phyloP scores from a whole-genome alignment of 2,329 filamentous ascomycete species.

The Reticulascus tulasneorum region DNA sequence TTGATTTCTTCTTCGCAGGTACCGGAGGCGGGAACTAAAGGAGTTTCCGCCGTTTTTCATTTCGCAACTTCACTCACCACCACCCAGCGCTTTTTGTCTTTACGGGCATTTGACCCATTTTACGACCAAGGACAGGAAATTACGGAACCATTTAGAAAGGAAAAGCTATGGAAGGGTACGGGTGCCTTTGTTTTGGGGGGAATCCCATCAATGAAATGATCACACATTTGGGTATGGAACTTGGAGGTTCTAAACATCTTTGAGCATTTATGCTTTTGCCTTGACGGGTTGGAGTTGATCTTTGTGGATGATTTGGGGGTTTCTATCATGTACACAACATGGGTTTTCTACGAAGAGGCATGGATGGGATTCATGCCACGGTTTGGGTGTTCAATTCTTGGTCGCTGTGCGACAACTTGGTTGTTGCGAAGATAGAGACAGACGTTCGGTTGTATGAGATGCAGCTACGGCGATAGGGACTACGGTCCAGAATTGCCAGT shows the following conservation, averaged over 20 bases:
- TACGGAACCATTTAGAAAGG: constrained; percentile 3
- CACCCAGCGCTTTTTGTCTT: constrained; percentile 7
- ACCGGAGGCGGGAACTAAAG: constrained; percentile 12
- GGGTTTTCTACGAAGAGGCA: neutral
- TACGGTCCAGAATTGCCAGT: neutral
- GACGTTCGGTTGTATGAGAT: neutral
- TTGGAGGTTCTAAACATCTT: neutral
- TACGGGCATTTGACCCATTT: constrained; percentile 1
- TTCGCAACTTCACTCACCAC: neutral
- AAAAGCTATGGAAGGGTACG: constrained; percentile 1
- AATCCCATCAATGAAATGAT: constrained; percentile 9
- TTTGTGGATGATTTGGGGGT: constrained; percentile 3
- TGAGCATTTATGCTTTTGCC: no score
- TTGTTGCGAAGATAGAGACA: neutral
- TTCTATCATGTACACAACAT: neutral
- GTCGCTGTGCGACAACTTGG: constrained; percentile 6
- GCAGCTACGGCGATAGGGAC: constrained; percentile 1
- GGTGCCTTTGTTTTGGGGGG: constrained; percentile 4
- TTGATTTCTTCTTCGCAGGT: constrained; percentile 68
- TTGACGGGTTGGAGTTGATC: no score
- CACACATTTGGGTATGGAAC: constrained; percentile 2
- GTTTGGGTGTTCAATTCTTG: constrained; percentile 2
- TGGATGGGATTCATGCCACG: neutral
- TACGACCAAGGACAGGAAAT: neutral
- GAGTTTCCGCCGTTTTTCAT: neutral